A percentile compares a stretch with the other conserved stretches of the same genome.
These are phyloP conservation scores for Dryas drummondii DNA, from an alignment of 306 rosid species.

Conservation along the genomic window DNA sequence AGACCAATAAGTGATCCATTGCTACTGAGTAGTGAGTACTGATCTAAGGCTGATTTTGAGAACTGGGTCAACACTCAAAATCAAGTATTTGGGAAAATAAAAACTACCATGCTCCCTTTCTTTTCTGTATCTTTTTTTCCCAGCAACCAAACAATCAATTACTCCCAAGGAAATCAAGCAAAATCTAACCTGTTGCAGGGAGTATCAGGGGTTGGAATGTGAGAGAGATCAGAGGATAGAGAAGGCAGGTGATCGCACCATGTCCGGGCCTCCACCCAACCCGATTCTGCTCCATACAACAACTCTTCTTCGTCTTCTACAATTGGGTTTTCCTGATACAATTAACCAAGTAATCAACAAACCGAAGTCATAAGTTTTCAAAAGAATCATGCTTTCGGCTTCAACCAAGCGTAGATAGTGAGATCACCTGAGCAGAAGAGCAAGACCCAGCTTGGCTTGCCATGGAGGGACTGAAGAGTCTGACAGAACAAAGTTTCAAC, in stretches of 20 bases:
- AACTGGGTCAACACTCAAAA: background rate
- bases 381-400: background rate
- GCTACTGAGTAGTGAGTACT: too few species aligned
- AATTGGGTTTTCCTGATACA: constrained; percentile 32
- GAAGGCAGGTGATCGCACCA: constrained; percentile 60
- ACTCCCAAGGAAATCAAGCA: background rate
- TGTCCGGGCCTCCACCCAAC: constrained; percentile 80
- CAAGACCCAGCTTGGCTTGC: constrained; percentile 23
- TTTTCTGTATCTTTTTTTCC: too few species aligned
- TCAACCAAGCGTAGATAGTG: background rate
- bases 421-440: constrained; percentile 25
- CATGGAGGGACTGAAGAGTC: constrained; percentile 11
- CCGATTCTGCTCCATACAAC: constrained; percentile 52
- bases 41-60: background rate
- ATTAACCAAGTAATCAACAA: background rate
- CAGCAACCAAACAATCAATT: background rate
- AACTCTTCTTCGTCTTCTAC: constrained; percentile 47
- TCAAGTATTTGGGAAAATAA: too few species aligned
- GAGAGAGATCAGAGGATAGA: constrained; percentile 55
- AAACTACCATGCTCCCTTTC: background rate
- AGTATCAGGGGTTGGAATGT: constrained; percentile 60
- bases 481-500: background rate
- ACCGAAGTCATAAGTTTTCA: too few species aligned
- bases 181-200: constrained; percentile 53
- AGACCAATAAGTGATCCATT: too few species aligned